These are phyloP conservation scores for Mesotaenium endlicherianum DNA, from an alignment of 139 green algal species.

Conservation along the genomic window DNA sequence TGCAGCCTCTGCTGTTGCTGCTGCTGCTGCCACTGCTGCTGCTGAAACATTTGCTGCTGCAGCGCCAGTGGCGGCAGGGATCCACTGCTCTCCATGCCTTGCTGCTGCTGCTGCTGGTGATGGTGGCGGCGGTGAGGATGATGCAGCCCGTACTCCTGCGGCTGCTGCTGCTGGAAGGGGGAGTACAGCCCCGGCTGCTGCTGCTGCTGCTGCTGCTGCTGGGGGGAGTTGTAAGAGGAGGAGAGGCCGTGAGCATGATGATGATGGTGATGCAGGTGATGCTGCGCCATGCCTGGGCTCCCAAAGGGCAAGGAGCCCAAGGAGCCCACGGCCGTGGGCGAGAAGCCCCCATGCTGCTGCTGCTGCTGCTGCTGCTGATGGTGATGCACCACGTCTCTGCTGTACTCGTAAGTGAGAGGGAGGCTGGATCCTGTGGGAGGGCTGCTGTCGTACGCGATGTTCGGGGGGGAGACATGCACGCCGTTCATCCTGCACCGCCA, in stretches of 20 bases:
- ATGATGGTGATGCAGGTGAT: neutral
- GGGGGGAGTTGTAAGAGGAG: neutral
- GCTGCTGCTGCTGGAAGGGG: slow-evolving; percentile 16
- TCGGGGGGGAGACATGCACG: neutral
- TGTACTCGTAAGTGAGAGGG: neutral
- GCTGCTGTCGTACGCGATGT: neutral
- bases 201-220: slow-evolving; percentile 10
- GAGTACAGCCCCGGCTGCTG: neutral
- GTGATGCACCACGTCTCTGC: neutral
- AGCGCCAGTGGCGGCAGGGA: neutral
- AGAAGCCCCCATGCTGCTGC: neutral
- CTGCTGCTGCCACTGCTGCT: neutral
- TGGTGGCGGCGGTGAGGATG: neutral
- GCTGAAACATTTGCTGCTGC: slow-evolving; percentile 19
- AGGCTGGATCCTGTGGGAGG: neutral
- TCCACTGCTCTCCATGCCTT: too few relatives aligned
- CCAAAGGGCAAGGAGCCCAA: neutral
- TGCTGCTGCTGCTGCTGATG: neutral
- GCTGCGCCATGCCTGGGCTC: neutral
- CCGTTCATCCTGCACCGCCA: too few relatives aligned
- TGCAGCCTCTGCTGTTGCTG: neutral
- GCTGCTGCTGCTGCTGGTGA: slow-evolving; percentile 14
- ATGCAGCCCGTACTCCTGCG: neutral
- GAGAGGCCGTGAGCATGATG: neutral
- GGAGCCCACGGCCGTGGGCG: neutral